Evolutionary conservation across 148 eudicot species (phyloP), one percentile per base, ranked within the genome.

Genomic region (Diospyros kaki): DNA sequence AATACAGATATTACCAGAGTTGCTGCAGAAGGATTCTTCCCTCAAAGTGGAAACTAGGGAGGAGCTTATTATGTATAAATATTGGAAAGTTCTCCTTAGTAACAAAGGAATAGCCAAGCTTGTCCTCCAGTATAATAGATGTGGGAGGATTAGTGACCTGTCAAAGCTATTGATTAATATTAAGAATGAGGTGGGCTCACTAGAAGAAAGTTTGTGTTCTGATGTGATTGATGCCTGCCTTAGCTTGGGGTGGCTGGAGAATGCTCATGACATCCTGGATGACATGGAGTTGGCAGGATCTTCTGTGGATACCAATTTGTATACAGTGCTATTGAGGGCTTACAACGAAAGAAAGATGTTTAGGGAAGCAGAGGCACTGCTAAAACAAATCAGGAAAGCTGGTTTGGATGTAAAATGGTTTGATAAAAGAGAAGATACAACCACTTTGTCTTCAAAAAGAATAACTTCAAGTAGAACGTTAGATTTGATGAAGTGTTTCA

Each of bases 221-320:
- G 86, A 85, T 84, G 91, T 89, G 9, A 78, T 92, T 80, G 88
- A 83, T 74, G 89, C 96, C 58, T 92, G 92, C 74, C 81, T 95
- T 71, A 72, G 74, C 79, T 56, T 83, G 82, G 96, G 97, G 14
- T 95, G 91, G 96, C 78, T 95, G 52, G 94, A 95, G 76, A 92
- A 84, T 65, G 97, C 97, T 50, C 98, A 95, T 81, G 97, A 95
- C 75, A 90, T 92, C 71, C 53, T 95, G 77, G 98, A 95, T 71
- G 98, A 95, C 76, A 81, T 92, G 83, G 87, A 84, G 58, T 70
- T 68, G 50, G 85, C 86, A 69, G 85, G 86, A 14, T 40, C 78
- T 53, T 60, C 79, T 6, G 28, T 84, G 60, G 87, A 77, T 9
- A 10, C 66, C 50, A 28, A 69, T 52, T 82, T 85, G 38, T 90